Conservation (phyloP, 352 stramenopile species). For the Globisporangium polare region DNA sequence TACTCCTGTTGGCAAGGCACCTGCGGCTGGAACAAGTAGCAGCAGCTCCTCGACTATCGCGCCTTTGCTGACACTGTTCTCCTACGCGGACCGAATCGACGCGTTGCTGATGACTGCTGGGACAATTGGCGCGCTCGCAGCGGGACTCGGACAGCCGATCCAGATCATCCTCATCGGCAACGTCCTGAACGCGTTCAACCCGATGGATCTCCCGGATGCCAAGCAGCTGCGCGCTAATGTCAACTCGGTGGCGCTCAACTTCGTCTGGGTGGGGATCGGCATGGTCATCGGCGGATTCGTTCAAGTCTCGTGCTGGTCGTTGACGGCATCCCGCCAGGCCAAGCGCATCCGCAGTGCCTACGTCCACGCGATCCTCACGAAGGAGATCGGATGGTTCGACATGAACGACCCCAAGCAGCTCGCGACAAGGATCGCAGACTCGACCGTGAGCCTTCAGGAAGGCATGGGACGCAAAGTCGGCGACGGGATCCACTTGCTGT, state of each 20-base stretch:
- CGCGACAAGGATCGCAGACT: constrained; percentile 26
- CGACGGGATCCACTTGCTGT: constrained; percentile 55
- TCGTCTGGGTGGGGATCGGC: constrained; percentile 24
- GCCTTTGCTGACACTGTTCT: constrained; percentile 14
- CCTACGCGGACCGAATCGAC: constrained; percentile 44
- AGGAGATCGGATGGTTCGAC: constrained; percentile 54
- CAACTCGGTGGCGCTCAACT: constrained; percentile 18
- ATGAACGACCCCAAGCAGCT: constrained; percentile 32
- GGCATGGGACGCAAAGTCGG: constrained; percentile 64
- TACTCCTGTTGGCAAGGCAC: neutral
- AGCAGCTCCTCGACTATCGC: neutral
- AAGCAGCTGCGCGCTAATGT: constrained; percentile 16
- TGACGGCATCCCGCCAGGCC: constrained; percentile 57
- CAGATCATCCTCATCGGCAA: constrained; percentile 74
- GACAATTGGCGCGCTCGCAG: constrained; percentile 32
- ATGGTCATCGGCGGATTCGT: constrained; percentile 30
- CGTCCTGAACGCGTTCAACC: constrained; percentile 71
- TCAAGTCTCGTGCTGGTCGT: constrained; percentile 49
- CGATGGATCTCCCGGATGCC: constrained; percentile 18
- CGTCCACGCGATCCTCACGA: constrained; percentile 25
- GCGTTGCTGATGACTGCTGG: constrained; percentile 54
- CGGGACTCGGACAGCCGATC: constrained; percentile 51
- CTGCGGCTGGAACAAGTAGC: neutral
- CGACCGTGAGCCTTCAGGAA: constrained; percentile 49
- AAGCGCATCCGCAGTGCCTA: constrained; percentile 33